Percentiles rank a stretch among this genome's conserved stretches.
Evolutionary conservation across 2,329 filamentous ascomycete genomes (phyloP).

Genomic region (Pseudogymnoascus sp.): DNA sequence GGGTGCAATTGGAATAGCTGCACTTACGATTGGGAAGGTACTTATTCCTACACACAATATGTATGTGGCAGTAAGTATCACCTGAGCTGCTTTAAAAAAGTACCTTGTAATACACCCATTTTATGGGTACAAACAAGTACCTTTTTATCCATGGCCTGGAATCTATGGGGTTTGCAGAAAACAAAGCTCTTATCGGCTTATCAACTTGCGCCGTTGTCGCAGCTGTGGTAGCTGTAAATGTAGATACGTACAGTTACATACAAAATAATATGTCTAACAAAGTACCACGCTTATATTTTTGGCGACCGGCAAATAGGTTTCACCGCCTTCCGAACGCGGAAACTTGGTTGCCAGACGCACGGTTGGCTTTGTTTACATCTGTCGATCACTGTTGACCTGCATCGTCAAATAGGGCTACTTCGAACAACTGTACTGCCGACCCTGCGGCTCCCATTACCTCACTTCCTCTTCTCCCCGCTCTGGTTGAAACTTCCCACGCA

Average conservation of each 20-base stretch:
- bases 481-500: not conserved
- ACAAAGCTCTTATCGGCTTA: not conserved
- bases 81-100: not conserved
- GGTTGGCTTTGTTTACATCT: slow-evolving; percentile 6
- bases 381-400: slow-evolving; percentile 7
- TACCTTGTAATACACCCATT: not conserved
- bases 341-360: slow-evolving; percentile 5
- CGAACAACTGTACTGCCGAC: not conserved
- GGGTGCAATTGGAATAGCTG: not conserved
- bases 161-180: not conserved
- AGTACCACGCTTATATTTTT: slow-evolving; percentile 5
- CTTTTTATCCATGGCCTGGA: not conserved
- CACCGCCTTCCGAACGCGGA: slow-evolving; percentile 3
- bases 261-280: not conserved
- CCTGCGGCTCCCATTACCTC: not conserved
- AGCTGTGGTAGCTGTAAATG: not conserved
- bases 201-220: not conserved
- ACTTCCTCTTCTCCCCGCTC: not conserved
- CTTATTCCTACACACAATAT: not conserved
- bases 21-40: not conserved
- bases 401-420: slow-evolving; percentile 5
- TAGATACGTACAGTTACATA: not conserved
- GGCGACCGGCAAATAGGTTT: not conserved
- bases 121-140: not conserved
- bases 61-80: not conserved